These are phyloP conservation scores for Venturia aucupariae DNA, from an alignment of 2,329 filamentous ascomycete genomes.

Conservation along the genomic window DNA sequence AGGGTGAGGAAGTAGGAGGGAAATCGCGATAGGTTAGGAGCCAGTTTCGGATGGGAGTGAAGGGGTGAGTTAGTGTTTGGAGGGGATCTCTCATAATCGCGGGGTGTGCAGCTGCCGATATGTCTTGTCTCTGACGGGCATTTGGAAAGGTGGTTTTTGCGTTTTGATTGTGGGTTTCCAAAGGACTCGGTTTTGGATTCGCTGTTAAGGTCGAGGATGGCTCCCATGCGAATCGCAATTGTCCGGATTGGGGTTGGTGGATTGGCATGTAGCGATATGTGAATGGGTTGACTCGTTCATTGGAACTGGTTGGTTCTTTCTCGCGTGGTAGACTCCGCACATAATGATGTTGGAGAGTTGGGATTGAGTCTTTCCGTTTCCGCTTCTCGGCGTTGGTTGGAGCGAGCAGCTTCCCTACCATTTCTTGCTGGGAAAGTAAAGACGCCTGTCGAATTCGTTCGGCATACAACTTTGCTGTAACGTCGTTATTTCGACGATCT, in stretches of 20 bases:
- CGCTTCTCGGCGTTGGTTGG: not conserved
- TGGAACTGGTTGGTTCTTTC: no score
- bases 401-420: not conserved
- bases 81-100: not conserved
- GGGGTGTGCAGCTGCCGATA: no score
- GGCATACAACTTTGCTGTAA: not conserved
- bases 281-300: no score
- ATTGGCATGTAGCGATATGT: not conserved
- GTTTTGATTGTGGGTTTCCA: not conserved
- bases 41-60: not conserved
- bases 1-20: not conserved
- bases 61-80: not conserved
- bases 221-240: not conserved
- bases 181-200: no score
- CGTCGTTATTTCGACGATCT: no score
- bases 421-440: not conserved
- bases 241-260: not conserved
- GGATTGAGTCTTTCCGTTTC: not conserved
- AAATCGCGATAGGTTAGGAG: not conserved
- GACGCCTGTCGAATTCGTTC: not conserved
- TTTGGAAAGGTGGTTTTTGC: not conserved
- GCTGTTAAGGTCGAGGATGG: not conserved
- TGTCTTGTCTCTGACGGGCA: no score
- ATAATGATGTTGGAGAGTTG: not conserved
- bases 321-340: not conserved